Conservation (phyloP, 768 basidiomycete genomes). For the Baorangia bicolor region DNA sequence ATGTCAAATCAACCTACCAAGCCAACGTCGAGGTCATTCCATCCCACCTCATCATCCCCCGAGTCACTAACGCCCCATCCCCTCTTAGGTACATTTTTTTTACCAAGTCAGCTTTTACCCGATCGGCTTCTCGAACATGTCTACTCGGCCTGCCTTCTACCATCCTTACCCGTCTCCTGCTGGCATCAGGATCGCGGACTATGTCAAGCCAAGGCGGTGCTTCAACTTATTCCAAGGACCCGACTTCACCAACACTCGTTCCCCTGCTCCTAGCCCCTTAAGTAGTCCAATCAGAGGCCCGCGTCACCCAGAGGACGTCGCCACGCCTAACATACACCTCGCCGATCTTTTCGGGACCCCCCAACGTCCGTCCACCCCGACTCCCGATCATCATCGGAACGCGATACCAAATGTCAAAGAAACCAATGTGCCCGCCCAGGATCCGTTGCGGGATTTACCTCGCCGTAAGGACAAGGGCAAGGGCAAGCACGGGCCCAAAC, state of each 20-base stretch:
- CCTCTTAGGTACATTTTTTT: background rate
- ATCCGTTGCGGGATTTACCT: background rate
- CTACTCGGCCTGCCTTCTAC: conserved; percentile 7
- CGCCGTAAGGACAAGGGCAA: conserved; percentile 19
- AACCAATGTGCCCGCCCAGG: background rate
- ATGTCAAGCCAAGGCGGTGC: conserved; percentile 14
- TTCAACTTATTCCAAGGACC: conserved; percentile 21
- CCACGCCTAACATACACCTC: conserved; percentile 8
- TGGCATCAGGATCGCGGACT: conserved; percentile 26
- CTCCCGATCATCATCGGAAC: background rate
- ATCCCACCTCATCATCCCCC: background rate
- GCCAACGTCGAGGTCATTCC: background rate
- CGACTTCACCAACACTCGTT: conserved; percentile 7
- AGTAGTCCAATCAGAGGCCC: conserved; percentile 14
- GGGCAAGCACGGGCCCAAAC: conserved; percentile 15
- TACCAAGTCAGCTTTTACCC: background rate
- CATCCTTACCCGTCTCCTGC: conserved; percentile 25
- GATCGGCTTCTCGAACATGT: conserved; percentile 17
- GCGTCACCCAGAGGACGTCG: conserved; percentile 2
- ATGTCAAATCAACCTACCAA: background rate
- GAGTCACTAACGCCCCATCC: background rate
- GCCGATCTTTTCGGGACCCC: background rate
- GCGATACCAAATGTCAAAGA: background rate
- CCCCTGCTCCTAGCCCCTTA: conserved; percentile 17
- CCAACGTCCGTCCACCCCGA: background rate